These are phyloP conservation scores for Cyberlindnera samutprakarnensis DNA, from an alignment of 805 yeast species.

Conservation along the genomic window DNA sequence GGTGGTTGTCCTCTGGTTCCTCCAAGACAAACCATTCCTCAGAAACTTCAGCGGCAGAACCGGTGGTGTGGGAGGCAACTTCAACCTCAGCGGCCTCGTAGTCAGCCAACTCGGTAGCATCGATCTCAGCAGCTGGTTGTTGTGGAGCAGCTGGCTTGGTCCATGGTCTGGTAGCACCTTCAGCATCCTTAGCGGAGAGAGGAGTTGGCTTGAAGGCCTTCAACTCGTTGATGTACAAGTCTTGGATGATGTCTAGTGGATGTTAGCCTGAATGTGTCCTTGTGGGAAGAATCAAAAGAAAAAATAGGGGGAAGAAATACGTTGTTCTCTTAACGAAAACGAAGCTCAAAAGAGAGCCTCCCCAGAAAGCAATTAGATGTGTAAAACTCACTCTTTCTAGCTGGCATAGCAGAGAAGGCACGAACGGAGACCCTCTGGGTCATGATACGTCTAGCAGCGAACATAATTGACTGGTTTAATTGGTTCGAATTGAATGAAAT, in stretches of 20 bases:
- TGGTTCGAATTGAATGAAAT: too few species aligned
- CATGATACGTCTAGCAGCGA: conserved; percentile 18
- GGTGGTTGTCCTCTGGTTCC: conserved; percentile 49
- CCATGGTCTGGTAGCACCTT: conserved; percentile 78
- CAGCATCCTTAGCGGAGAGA: conserved; percentile 65
- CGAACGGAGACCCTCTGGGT: conserved; percentile 24
- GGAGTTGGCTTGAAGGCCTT: conserved; percentile 84
- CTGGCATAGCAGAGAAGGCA: conserved; percentile 28
- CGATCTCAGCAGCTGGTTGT: conserved; percentile 63
- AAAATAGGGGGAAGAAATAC: too few species aligned
- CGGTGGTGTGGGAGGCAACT: conserved; percentile 33
- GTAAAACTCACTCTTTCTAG: conserved; percentile 24
- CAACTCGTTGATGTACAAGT: conserved; percentile 80
- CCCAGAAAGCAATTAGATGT: too few species aligned
- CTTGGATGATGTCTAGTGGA: conserved; percentile 53
- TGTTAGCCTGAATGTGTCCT: not conserved
- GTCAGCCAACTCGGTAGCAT: conserved; percentile 57
- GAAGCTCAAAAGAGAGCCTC: too few species aligned
- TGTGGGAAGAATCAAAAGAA: too few species aligned
- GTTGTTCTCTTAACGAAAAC: too few species aligned
- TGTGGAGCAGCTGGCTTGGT: conserved; percentile 71
- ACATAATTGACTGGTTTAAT: too few species aligned
- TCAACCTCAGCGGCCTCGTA: conserved; percentile 73
- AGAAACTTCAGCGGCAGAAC: conserved; percentile 35
- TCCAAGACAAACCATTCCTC: conserved; percentile 78